Percentiles rank a stretch among this genome's conserved stretches.
These are phyloP conservation scores for Bretziella fagacearum DNA, from an alignment of 2,329 filamentous ascomycete genomes.

Conservation along the genomic window DNA sequence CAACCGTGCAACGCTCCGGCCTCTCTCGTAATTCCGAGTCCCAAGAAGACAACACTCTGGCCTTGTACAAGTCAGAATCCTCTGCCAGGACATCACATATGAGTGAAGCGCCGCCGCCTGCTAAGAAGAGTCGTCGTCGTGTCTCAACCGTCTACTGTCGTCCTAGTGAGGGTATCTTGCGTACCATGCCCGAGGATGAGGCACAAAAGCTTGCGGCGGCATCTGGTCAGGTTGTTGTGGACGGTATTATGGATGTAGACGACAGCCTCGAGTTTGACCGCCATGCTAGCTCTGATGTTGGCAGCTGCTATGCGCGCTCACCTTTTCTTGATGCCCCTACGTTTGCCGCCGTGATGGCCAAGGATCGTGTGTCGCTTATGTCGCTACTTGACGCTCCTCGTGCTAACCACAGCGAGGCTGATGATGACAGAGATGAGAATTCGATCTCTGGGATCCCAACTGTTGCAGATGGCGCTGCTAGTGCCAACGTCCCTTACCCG, in stretches of 20 bases:
- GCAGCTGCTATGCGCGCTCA: not conserved
- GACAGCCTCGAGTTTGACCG: conserved; percentile 18
- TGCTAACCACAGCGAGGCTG: conserved; percentile 8
- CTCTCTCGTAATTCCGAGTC: not conserved
- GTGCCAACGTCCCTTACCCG: conserved; percentile 14
- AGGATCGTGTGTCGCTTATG: conserved; percentile 40
- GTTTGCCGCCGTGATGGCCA: conserved; percentile 34
- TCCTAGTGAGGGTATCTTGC: conserved; percentile 45
- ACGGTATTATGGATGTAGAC: conserved; percentile 17
- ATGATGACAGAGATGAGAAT: not conserved
- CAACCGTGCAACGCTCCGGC: too few relatives aligned
- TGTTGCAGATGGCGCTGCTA: conserved; percentile 8
- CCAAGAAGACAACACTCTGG: not conserved
- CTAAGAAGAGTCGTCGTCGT: not conserved
- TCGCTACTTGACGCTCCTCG: conserved; percentile 44
- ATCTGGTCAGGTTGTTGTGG: conserved; percentile 15
- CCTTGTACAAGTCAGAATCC: not conserved
- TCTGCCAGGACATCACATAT: not conserved
- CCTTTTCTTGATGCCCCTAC: conserved; percentile 41
- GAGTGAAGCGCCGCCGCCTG: not conserved
- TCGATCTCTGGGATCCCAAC: too few relatives aligned
- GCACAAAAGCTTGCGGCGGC: conserved; percentile 30
- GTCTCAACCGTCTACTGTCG: too few relatives aligned
- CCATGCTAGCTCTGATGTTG: conserved; percentile 13
- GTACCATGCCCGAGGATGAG: conserved; percentile 39